Base-by-base conservation (phyloP, 2,329 filamentous ascomycete genomes). In the Thelonectria rubi region DNA sequence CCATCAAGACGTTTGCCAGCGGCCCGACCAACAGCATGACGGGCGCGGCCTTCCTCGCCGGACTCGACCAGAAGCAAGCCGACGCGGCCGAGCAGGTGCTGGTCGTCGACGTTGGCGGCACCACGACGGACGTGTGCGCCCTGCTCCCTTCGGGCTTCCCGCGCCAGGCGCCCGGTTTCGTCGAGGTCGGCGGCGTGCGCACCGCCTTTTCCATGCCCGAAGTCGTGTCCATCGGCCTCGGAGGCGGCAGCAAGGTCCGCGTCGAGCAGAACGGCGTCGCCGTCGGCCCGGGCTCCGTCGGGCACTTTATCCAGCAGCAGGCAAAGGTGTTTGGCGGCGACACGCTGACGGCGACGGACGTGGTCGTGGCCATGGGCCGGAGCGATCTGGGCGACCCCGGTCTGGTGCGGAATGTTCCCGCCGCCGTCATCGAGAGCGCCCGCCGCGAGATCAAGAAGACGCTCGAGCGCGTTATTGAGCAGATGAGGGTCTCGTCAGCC, bases 91-190 rank as follows among this genome's bases (percentile, higher is more conserved):
- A 72, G 20, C 77, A 78, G 39, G 50, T 79, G 1, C 66, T 87
- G 45, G 84, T 87, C 0, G 79, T 87, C 2, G 86, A 88, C 65
- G 81, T 88, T 26, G 86, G 86, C 8, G 86, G 86, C 15, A 88
- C 86, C 0, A 88, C 86, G 0, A 85, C 85, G 2, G 86, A 89
- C 70, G 82, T 88, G 9, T 85, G 86, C 24, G 78, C 85, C 0
- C 72, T 89, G 2, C 76, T 87, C 1, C 81, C 84, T 0, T 86
- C 82, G 2, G 86, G 86, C 0, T 88, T 88, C 48, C 86, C 86
- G 0, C 79, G 86, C 18, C 85, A 88, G 63, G 85, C 86, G 3
- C 80, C 85, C 0, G 84, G 83, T 0, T 88, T 84, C 55, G 83
- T 84, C 10, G 82, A 86, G 56, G 78, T 89, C 5, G 84, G 81